Evolutionary conservation across 139 green algal species (phyloP).

Genomic region (Picochlorum sp.): DNA sequence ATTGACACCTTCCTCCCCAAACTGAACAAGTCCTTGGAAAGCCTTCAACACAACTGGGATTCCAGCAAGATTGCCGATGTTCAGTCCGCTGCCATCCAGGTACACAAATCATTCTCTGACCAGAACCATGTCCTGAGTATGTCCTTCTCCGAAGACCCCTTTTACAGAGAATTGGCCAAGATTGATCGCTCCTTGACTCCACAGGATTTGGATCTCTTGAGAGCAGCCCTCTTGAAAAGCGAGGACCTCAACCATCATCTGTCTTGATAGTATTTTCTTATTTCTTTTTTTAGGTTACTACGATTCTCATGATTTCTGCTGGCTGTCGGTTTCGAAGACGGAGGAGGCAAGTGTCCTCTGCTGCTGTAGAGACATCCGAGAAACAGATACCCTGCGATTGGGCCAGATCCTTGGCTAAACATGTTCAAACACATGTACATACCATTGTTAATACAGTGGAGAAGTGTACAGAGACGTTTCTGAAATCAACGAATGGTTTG

Average conservation of each 20-base stretch:
- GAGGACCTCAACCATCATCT: neutral
- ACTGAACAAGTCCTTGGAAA: neutral
- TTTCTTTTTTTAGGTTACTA: neutral
- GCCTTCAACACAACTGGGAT: neutral
- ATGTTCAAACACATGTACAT: too few species aligned
- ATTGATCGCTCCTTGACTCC: neutral
- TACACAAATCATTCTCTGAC: neutral
- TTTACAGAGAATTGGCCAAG: neutral
- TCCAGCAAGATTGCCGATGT: neutral
- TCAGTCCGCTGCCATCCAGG: neutral
- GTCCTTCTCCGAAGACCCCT: neutral
- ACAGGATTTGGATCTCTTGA: neutral
- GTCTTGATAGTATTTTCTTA: neutral
- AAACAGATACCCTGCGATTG: too few species aligned
- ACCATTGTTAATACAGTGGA: too few species aligned
- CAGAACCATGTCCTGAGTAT: neutral
- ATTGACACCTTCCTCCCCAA: neutral
- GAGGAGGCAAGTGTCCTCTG: too few species aligned
- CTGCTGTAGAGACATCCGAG: too few species aligned
- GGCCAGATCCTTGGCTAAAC: too few species aligned
- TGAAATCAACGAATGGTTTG: too few species aligned
- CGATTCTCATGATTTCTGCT: too few species aligned
- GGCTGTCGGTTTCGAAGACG: too few species aligned
- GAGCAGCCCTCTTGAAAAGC: neutral
- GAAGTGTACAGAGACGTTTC: too few species aligned